These are phyloP conservation scores for Scheffersomyces cryptocercus DNA, from an alignment of 1,139 yeast genomes.

Conservation along the genomic window DNA sequence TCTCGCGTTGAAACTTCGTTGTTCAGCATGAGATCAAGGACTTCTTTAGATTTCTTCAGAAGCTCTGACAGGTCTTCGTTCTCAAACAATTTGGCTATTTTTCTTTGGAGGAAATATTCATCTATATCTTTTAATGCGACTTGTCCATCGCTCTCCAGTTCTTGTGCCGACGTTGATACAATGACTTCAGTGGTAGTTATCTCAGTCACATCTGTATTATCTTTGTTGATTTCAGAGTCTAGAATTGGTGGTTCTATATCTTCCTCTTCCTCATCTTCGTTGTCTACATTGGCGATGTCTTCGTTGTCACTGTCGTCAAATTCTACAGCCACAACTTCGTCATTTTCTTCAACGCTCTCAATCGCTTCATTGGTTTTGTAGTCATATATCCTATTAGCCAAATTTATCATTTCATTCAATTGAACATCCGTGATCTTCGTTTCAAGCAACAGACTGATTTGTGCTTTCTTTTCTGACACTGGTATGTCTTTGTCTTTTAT, in stretches of 20 bases:
- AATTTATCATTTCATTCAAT: conserved; percentile 53
- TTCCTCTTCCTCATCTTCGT: conserved; percentile 26
- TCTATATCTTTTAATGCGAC: conserved; percentile 24
- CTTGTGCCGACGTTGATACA: background rate
- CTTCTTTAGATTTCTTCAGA: conserved; percentile 15
- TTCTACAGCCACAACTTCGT: conserved; percentile 39
- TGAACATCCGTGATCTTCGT: conserved; percentile 41
- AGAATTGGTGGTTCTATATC: conserved; percentile 30
- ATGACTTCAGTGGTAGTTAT: background rate
- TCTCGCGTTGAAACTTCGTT: conserved; percentile 31
- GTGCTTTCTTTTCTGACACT: conserved; percentile 33
- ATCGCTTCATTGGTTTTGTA: conserved; percentile 36
- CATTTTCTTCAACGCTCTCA: conserved; percentile 20
- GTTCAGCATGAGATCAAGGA: conserved; percentile 18
- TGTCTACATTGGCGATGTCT: conserved; percentile 20
- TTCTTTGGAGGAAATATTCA: conserved; percentile 24
- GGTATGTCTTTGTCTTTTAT: conserved; percentile 45
- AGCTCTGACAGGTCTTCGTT: conserved; percentile 17
- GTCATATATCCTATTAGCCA: conserved; percentile 61
- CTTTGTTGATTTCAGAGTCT: conserved; percentile 23
- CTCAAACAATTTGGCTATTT: conserved; percentile 12
- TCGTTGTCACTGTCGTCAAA: conserved; percentile 49
- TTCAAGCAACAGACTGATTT: conserved; percentile 46
- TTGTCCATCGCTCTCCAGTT: background rate
- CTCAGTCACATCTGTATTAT: conserved; percentile 23